These are phyloP conservation scores for Pythium graminicola DNA, from an alignment of 352 stramenopile species.

Conservation along the genomic window DNA sequence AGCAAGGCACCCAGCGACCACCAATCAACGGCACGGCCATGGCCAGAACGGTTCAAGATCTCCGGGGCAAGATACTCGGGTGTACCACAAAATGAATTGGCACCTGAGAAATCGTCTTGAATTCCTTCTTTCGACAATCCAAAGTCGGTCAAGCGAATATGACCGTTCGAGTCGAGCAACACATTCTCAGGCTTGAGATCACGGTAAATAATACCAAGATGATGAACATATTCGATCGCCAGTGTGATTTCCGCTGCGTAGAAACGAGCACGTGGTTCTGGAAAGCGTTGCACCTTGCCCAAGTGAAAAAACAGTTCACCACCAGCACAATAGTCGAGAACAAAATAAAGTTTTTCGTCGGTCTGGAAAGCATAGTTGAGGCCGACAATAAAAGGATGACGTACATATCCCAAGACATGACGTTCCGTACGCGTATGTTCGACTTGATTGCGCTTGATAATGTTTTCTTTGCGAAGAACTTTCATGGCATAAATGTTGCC, in stretches of 20 bases:
- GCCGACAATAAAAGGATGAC: conserved; percentile 83
- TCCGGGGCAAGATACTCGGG: conserved; percentile 55
- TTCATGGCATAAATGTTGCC: conserved; percentile 80
- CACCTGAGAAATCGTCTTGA: conserved; percentile 34
- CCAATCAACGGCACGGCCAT: conserved; percentile 41
- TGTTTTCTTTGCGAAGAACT: conserved; percentile 68
- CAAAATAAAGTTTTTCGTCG: conserved; percentile 74
- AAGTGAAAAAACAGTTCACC: conserved; percentile 82
- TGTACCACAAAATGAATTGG: conserved; percentile 40
- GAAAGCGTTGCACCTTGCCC: conserved; percentile 66
- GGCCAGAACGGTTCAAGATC: conserved; percentile 31
- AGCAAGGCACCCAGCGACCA: conserved; percentile 47
- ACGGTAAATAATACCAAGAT: conserved; percentile 58
- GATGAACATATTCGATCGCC: conserved; percentile 78
- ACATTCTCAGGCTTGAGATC: conserved; percentile 81
- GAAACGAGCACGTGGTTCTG: conserved; percentile 76
- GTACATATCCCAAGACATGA: conserved; percentile 57
- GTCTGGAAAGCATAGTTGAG: conserved; percentile 88
- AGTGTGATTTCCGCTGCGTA: conserved; percentile 82
- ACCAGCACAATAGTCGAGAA: conserved; percentile 82
- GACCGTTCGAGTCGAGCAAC: conserved; percentile 58
- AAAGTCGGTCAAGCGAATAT: conserved; percentile 80
- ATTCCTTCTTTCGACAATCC: conserved; percentile 78
- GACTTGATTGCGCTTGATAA: conserved; percentile 79
- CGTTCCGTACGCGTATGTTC: conserved; percentile 79